These are phyloP conservation scores for Pythium sp. DNA, from an alignment of 352 stramenopile genomes.

Conservation along the genomic window DNA sequence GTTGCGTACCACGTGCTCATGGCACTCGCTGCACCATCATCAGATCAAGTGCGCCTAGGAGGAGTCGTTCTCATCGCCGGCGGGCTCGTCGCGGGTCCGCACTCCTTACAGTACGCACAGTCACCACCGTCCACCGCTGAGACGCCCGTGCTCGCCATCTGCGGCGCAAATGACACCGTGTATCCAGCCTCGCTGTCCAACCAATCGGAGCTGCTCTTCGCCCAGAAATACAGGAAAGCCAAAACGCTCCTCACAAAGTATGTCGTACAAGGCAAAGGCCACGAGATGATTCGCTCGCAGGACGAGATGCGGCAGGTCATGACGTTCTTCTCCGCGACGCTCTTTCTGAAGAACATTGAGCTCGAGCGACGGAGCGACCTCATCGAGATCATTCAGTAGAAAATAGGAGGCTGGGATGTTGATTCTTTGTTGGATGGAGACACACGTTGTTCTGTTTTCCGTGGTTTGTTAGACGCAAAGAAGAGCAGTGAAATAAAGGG, in stretches of 20 bases:
- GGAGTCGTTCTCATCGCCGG: conserved; percentile 54
- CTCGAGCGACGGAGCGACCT: conserved; percentile 52
- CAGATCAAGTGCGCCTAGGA: conserved; percentile 27
- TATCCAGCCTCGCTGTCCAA: conserved; percentile 37
- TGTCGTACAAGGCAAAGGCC: conserved; percentile 29
- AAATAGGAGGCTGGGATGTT: not conserved
- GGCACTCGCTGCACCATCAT: conserved; percentile 18
- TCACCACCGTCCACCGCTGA: conserved; percentile 14
- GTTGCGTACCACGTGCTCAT: conserved; percentile 57
- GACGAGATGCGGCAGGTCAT: conserved; percentile 63
- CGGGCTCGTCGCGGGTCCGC: conserved; percentile 33
- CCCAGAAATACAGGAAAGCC: conserved; percentile 17
- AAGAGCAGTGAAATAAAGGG: not conserved
- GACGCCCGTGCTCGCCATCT: conserved; percentile 49
- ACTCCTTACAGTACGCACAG: conserved; percentile 15
- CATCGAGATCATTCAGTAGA: conserved; percentile 37
- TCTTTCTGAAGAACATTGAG: conserved; percentile 49
- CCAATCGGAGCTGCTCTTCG: conserved; percentile 29
- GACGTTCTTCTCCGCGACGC: conserved; percentile 48
- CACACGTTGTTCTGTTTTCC: not conserved
- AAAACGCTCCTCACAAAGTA: conserved; percentile 15
- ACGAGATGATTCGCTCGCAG: conserved; percentile 50
- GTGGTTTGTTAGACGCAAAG: not conserved
- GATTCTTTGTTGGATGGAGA: not conserved
- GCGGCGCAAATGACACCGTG: conserved; percentile 30